Evolutionary conservation across 2,329 filamentous ascomycete genomes (phyloP).

Genomic region (Aspergillus sp.): DNA sequence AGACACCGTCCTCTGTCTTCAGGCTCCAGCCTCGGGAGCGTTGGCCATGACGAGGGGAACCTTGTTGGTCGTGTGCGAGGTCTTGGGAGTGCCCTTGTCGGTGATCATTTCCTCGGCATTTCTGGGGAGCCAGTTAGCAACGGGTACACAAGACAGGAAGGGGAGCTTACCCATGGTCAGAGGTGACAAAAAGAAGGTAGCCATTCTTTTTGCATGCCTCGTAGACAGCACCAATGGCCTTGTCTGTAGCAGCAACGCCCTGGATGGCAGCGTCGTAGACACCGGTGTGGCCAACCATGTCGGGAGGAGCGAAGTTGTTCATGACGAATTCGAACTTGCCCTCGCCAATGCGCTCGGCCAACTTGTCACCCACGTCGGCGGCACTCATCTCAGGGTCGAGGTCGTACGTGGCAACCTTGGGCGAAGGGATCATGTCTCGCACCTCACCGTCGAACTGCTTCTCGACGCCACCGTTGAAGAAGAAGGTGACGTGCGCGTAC

Average conservation of each 20-base stretch:
- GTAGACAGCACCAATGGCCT: constrained; percentile 84
- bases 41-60: constrained; percentile 98
- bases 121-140: constrained; percentile 28
- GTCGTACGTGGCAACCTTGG: constrained; percentile 94
- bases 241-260: constrained; percentile 77
- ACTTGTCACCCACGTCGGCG: constrained; percentile 78
- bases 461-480: constrained; percentile 98
- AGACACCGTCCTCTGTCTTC: constrained; percentile 75
- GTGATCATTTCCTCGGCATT: constrained; percentile 99
- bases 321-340: constrained; percentile 92
- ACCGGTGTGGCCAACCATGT: constrained; percentile 99
- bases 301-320: constrained; percentile 99
- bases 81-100: constrained; percentile 91
- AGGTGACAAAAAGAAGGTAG: constrained; percentile 89
- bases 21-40: constrained; percentile 82
- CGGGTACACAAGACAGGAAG: neutral
- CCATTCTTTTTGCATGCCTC: constrained; percentile 88
- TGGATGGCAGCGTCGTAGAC: constrained; percentile 90
- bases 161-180: constrained; percentile 69
- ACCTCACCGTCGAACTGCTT: constrained; percentile 89
- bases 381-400: constrained; percentile 93
- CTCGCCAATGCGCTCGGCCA: constrained; percentile 75
- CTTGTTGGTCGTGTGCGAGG: constrained; percentile 94
- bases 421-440: constrained; percentile 88
- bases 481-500: constrained; percentile 98